Evolutionary conservation across 2,329 filamentous ascomycete genomes (phyloP), one percentile per base, ranked within the genome.

Genomic region (Fusarium burgessii): DNA sequence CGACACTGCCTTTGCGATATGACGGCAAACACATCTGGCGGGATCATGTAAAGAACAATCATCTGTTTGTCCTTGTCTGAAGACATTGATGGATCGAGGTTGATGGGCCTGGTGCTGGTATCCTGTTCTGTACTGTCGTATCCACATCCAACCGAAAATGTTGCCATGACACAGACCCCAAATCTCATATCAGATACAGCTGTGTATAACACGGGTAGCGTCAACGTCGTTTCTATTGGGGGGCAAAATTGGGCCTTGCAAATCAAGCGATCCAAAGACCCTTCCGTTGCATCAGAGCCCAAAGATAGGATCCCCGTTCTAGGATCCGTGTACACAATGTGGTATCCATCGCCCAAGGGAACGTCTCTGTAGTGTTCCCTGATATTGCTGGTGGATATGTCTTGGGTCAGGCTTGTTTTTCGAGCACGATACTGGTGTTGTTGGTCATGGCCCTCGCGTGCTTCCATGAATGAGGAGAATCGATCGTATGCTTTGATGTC

Each of bases 261-360:
- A 9, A 88, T 81, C 17, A 92, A 79, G 82, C 88, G 58, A 83
- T 86, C 45, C 29, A 77, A 43, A 2, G 78, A 76, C 14, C 88
- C 87, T 33, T 88, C 80, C 2, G 89, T 88, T 1, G 87, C 86
- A 80, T 92, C 88, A 47, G 84, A 88, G 6, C 90, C 90, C 18
- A 93, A 79, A 66, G 86, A 90, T 10, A 92, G 82, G 12, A 84
- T 78, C 13, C 84, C 85, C 3, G 84, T 87, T 14, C 78, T 78
- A 7, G 90, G 89, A 74, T 92, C 89, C 10, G 88, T 88, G 76
- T 91, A 92, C 8, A 92, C 78, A 38, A 92, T 82, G 71, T 92
- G 89, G 60, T 87, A 81, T 3, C 90, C 90, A 76, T 92, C 91
- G 66, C 88, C 90, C 41, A 92, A 77, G 6, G 91, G 90, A 15